Evolutionary conservation across 441 rosid species (phyloP), one percentile per base, ranked within the genome.

Genomic region (Isatis lusitanica): DNA sequence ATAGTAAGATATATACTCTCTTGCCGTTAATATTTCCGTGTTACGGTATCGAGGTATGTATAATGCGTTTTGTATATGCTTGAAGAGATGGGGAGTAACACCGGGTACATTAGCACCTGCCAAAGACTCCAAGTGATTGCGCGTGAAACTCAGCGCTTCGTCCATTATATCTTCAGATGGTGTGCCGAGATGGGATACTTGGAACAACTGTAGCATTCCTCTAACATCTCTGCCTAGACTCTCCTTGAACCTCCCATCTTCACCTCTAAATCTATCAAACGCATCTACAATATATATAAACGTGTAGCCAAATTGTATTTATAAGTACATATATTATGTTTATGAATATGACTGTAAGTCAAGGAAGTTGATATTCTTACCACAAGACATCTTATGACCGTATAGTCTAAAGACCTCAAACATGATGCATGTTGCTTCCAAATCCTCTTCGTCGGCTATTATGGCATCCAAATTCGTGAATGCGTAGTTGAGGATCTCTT

Each of bases 31-130:
- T 55, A 83, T 57, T 1, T 74, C 79, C 1, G 74, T 3, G 10
- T 71, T 79, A 26, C 21, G 68, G 24, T 38, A 81, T 13, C 74
- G 73, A 7, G 82, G 53, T 40, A 35, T 70, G n/a, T 64, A 64
- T 3, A 85, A 44, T 15, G 86, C 66, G 6, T 56, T 70, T 6
- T 1, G 31, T 13, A 81, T 75, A 15, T 66, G 73, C 1, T 16
- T 66, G 7, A 11, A 26, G 6, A 80, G 74, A 30, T 55, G 17
- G 7, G 78, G 78, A 30, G 12, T 9, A 33, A 6, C 8, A 38
- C 12, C 4, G 4, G 12, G 2, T 38, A 0, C 11, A 71, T 5
- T 1, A 13, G 7, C 8, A 13, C 2, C 55, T 1, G 15, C 35
- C 18, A 36, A 38, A 16, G 24, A 35, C 66, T 57, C 66, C 57